phyloP scores from a whole-genome alignment of 1,139 yeast genomes.

The Suhomyces panamericanus region DNA sequence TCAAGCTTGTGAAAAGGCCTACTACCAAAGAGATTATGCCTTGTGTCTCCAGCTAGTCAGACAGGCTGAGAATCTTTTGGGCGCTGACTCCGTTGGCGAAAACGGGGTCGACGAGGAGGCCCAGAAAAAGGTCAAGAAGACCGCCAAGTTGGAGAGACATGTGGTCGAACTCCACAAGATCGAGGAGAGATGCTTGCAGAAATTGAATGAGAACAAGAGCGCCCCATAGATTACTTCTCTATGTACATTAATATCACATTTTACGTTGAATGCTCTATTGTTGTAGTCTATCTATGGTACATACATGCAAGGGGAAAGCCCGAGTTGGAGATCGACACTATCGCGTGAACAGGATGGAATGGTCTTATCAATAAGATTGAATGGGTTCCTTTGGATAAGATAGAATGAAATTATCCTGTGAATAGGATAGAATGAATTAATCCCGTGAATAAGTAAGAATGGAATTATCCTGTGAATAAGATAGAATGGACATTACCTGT shows the following conservation, averaged over 20 bases:
- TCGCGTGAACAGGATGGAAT: no score
- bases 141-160: constrained; percentile 44
- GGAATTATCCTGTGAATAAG: neutral
- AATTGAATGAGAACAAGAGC: constrained; percentile 1
- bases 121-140: constrained; percentile 27
- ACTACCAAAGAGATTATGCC: constrained; percentile 45
- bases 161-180: constrained; percentile 47
- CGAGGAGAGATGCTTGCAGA: constrained; percentile 35
- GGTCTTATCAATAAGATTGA: no score
- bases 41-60: constrained; percentile 42
- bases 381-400: no score
- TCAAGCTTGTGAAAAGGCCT: constrained; percentile 52
- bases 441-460: neutral
- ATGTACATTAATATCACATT: neutral
- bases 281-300: neutral
- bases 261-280: neutral
- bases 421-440: no score
- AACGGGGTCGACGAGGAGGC: constrained; percentile 11
- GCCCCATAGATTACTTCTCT: neutral
- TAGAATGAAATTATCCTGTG: neutral
- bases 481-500: no score
- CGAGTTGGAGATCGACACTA: no score
- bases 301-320: neutral
- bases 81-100: constrained; percentile 30
- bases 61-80: constrained; percentile 32